A percentile compares a stretch with the other conserved stretches of the same genome.
phyloP scores from a whole-genome alignment of 2,329 filamentous ascomycete genomes.

The Claviceps sp. region DNA sequence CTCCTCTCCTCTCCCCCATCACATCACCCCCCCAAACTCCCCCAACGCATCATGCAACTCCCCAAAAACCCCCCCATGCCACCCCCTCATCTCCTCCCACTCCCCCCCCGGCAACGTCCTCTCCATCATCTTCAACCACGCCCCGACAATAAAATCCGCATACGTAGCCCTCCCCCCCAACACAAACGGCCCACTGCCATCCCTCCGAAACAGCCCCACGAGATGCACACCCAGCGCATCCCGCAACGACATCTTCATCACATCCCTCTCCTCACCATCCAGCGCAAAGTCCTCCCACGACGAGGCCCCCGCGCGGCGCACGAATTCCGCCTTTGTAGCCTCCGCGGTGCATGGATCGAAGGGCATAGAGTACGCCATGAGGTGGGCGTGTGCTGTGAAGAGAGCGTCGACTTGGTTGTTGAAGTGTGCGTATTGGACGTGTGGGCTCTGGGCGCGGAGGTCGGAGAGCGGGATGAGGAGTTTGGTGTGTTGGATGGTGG shows the following conservation, averaged over 20 bases:
- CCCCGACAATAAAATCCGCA: constrained; percentile 44
- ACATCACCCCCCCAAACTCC: constrained; percentile 8
- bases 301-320: constrained; percentile 28
- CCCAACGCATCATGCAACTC: constrained; percentile 32
- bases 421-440: constrained; percentile 21
- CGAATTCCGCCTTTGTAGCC: constrained; percentile 31
- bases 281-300: constrained; percentile 31
- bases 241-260: constrained; percentile 26
- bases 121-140: constrained; percentile 36
- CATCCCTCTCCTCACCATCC: constrained; percentile 24
- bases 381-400: constrained; percentile 32
- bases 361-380: constrained; percentile 29
- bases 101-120: constrained; percentile 27
- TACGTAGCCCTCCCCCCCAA: constrained; percentile 32
- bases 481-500: neutral
- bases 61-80: constrained; percentile 39
- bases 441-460: constrained; percentile 12
- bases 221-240: constrained; percentile 25
- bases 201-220: constrained; percentile 24
- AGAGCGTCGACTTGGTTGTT: constrained; percentile 40
- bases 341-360: constrained; percentile 37
- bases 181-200: constrained; percentile 33
- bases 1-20: no score
- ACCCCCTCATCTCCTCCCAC: constrained; percentile 32
- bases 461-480: constrained; percentile 26